Percentiles rank a stretch among this genome's conserved stretches.
phyloP scores from a whole-genome alignment of 1,139 yeast genomes.

The Suhomyces choctaworum region DNA sequence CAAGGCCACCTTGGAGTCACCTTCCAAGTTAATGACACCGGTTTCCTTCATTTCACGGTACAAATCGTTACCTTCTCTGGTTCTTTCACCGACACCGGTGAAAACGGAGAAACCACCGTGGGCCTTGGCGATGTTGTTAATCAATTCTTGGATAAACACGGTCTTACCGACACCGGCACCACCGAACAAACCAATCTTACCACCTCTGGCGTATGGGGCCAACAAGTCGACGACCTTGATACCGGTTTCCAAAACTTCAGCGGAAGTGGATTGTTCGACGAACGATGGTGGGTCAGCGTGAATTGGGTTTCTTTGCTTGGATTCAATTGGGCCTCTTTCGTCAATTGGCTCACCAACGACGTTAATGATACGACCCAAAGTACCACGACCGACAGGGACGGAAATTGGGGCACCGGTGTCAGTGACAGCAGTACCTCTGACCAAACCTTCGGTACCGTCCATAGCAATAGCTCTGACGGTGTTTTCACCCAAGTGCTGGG shows the following conservation, averaged over 20 bases:
- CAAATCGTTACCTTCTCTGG: constrained; percentile 99
- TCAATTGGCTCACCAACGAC: constrained; percentile 99
- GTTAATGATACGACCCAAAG: constrained; percentile 97
- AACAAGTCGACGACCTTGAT: constrained; percentile 98
- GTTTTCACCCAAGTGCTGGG: constrained; percentile 99
- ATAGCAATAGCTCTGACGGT: constrained; percentile 99
- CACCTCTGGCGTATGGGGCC: constrained; percentile 99
- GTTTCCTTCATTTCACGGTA: constrained; percentile 99
- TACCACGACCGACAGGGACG: constrained; percentile 98
- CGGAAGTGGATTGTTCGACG: constrained; percentile 95
- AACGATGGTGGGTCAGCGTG: constrained; percentile 97
- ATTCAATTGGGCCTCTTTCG: constrained; percentile 97
- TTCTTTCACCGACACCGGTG: constrained; percentile 99
- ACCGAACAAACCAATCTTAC: constrained; percentile 99
- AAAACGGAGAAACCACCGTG: constrained; percentile 99
- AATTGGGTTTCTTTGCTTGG: constrained; percentile 92
- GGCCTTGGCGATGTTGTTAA: constrained; percentile 99
- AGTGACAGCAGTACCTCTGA: constrained; percentile 87
- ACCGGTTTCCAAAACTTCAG: constrained; percentile 99
- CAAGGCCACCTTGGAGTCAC: constrained; percentile 99
- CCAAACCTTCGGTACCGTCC: constrained; percentile 99
- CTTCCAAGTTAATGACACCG: constrained; percentile 99
- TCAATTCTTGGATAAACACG: constrained; percentile 98
- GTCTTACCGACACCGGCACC: constrained; percentile 99
- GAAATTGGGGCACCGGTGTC: constrained; percentile 99